Evolutionary conservation across 2,329 filamentous ascomycete species (phyloP).

Genomic region (Lachnellula cervina): DNA sequence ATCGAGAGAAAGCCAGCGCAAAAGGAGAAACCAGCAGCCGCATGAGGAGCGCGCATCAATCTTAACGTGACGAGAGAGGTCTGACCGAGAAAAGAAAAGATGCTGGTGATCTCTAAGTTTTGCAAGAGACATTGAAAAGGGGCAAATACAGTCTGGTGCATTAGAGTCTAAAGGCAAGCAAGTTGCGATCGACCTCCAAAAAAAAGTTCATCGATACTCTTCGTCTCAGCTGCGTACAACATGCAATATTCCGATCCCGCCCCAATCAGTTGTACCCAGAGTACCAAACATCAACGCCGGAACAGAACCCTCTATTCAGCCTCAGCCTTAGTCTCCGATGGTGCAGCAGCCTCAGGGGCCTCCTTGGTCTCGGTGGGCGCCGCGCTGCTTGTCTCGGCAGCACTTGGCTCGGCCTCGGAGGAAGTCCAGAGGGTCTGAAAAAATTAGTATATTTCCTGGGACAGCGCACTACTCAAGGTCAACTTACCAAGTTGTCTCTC

Average conservation of each 20-base stretch:
- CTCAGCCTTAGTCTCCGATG: slow-evolving; percentile 25
- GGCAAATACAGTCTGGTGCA: slow-evolving; percentile 26
- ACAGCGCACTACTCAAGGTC: no score
- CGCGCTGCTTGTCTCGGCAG: slow-evolving; percentile 59
- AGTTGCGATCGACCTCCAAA: slow-evolving; percentile 28
- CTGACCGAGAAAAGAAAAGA: slow-evolving; percentile 14
- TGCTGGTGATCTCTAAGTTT: slow-evolving; percentile 12
- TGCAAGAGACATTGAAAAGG: slow-evolving; percentile 17
- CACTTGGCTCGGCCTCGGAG: slow-evolving; percentile 67
- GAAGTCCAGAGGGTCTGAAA: slow-evolving; percentile 96
- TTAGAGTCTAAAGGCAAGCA: slow-evolving; percentile 32
- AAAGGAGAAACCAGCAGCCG: slow-evolving; percentile 11
- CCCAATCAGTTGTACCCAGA: slow-evolving; percentile 27
- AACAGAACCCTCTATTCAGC: slow-evolving; percentile 27
- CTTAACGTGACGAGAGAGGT: slow-evolving; percentile 9
- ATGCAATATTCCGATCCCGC: slow-evolving; percentile 28
- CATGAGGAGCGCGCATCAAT: slow-evolving; percentile 11
- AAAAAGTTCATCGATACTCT: slow-evolving; percentile 25
- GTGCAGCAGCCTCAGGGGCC: slow-evolving; percentile 33
- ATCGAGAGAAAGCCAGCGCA: slow-evolving; percentile 18
- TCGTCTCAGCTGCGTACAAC: slow-evolving; percentile 27
- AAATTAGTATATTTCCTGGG: neutral
- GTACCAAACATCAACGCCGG: slow-evolving; percentile 32
- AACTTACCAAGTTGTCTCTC: slow-evolving; percentile 72
- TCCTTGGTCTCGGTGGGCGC: slow-evolving; percentile 54